Base-by-base conservation (phyloP, 2,329 filamentous ascomycete genomes). In the Ceratocystis diversiconidia region DNA sequence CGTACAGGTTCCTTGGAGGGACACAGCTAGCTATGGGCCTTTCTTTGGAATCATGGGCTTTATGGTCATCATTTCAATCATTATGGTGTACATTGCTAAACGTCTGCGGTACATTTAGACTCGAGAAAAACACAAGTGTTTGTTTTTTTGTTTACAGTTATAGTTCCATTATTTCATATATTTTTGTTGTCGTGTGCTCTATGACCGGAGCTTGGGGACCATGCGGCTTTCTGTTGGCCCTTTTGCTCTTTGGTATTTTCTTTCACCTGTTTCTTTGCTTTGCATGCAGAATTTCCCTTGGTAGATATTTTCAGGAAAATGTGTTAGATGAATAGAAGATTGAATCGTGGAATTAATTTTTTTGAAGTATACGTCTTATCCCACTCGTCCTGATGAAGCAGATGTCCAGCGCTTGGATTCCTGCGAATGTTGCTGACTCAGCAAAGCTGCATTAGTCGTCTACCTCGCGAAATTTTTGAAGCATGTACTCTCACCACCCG, bases 1-100 rank as follows among this genome's bases (percentile, higher is more conserved):
- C 75, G 89, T 95, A 1, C 73, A 74, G 3, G 86, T 94, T 17
- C 89, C 89, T 0, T 91, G 85, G 65, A 72, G 70, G 63, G 73
- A 77, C 25, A 74, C 74, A 22, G 79, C 80, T 0, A 78, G 78
- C 46, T 79, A 92, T 36, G 74, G 78, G 3, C 74, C 79, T 2
- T 85, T 86, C 70, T 80, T 79, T 65, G 74, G 73, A n/a, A 80
- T 82, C 50, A 73, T 82, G 46, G 75, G 73, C 15, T 76, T 77
- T 65, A 81, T 92, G 70, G 72, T 83, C 17, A 69, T 76, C 19
- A 80, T 86, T 67, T 82, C 79, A 61, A 68, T 77, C 12, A 61
- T 80, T 2, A 78, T 79, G 60, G 69, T 84, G 19, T 65, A 74
- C 3, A 71, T 78, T 70, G 82, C 82, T 15, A 75, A 80, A 62